Base-by-base conservation (phyloP, 768 basidiomycete genomes). In the Goffeauzyma gilvescens region DNA sequence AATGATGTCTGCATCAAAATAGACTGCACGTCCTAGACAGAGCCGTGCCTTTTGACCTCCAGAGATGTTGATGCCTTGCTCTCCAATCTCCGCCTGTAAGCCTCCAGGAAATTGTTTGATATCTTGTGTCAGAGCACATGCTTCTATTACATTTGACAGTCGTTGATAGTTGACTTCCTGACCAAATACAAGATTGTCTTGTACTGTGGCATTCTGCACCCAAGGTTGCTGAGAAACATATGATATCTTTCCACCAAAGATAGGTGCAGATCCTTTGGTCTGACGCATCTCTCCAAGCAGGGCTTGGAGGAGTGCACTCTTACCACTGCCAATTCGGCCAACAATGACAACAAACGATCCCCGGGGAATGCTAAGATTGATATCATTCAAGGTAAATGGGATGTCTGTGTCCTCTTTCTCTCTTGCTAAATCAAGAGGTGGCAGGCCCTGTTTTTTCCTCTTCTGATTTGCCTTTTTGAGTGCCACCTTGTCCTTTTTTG, bases 51-150 rank as follows among this genome's bases (percentile, higher is more conserved):
- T 48, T 38, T 63, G 63, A 9, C 59, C 62, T 2, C 58, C 65
- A 1, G 59, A 63, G 2, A 66, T 51, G 2, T 56, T 60, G 32
- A 66, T 57, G 0, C 81, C 82, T 55, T 77, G 77, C 63, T 85
- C 81, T 21, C 52, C 52, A 25, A 54, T 51, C 42, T 54, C 53
- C 1, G 53, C 51, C 25, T 50, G 42, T 5, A 54, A 33, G 7
- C 60, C 63, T 33, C 55, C 48, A 5, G 44, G 18, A 28, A 57
- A 49, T n/a, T 41, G 38, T 3, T 48, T 44, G 14, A 63, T 42
- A 38, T 61, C 57, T 17, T 35, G 31, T 17, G 33, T 25, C 13
- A 64, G 42, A 21, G 54, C 53, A 35, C 59, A 62, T 17, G 59
- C 57, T 4, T 55, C 45, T 14, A 60, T 51, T n/a, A 57, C 51